These are phyloP conservation scores for Dichomitus squalens DNA, from an alignment of 1,284 basidiomycete species.

Conservation along the genomic window DNA sequence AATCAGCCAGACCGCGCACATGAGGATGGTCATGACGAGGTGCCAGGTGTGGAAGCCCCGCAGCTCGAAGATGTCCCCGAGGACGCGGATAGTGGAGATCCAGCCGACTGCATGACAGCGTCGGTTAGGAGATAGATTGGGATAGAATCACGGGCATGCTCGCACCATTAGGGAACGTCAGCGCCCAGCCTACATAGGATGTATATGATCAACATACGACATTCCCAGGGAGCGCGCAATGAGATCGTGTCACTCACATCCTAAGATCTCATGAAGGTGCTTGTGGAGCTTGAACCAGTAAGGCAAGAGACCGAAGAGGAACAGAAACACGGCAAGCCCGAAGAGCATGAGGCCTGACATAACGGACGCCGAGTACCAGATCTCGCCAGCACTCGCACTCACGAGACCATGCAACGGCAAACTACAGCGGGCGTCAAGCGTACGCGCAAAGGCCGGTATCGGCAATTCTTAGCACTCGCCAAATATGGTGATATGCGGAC, in stretches of 20 bases:
- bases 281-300: constrained; percentile 55
- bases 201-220: no score
- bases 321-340: constrained; percentile 51
- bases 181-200: constrained; percentile 46
- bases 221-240: background rate
- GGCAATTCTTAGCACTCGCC: background rate
- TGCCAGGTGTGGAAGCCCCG: constrained; percentile 43
- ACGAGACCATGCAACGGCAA: constrained; percentile 41
- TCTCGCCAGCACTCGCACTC: constrained; percentile 45
- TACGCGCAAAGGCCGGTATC: constrained; percentile 3
- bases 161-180: constrained; percentile 51
- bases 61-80: constrained; percentile 45
- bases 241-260: constrained; percentile 38
- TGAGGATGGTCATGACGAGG: constrained; percentile 40
- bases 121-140: background rate
- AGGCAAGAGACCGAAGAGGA: constrained; percentile 46
- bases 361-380: constrained; percentile 49
- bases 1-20: constrained; percentile 43
- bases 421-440: constrained; percentile 27
- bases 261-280: constrained; percentile 49
- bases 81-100: constrained; percentile 44
- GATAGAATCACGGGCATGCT: background rate
- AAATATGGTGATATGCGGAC: background rate
- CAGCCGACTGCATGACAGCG: constrained; percentile 40
- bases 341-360: constrained; percentile 44